Evolutionary conservation across 2,329 filamentous ascomycete genomes (phyloP).

Genomic region (Calonectria henricotiae): DNA sequence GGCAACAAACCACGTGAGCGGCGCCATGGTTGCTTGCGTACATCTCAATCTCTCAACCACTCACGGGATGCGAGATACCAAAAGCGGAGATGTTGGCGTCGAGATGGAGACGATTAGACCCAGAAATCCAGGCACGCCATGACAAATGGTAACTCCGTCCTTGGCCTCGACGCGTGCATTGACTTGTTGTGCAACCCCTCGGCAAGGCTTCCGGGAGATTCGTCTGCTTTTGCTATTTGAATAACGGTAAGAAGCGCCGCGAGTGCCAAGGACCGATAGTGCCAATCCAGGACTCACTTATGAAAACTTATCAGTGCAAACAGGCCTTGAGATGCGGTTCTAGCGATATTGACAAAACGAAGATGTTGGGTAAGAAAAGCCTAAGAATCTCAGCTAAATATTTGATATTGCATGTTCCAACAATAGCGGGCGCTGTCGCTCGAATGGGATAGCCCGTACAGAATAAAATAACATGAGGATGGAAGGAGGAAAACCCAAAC

Average conservation of each 20-base stretch:
- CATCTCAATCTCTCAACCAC: constrained; percentile 7
- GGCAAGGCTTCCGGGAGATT: background rate
- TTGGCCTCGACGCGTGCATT: background rate
- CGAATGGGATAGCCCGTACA: too few species aligned
- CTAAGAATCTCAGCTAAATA: too few species aligned
- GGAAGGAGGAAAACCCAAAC: too few species aligned
- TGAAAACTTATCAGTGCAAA: background rate
- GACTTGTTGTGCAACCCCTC: background rate
- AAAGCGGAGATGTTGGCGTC: background rate
- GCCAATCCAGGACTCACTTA: background rate
- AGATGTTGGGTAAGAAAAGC: too few species aligned
- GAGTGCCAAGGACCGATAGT: background rate
- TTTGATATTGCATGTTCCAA: too few species aligned
- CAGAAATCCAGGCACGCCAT: constrained; percentile 12
- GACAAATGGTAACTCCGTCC: background rate
- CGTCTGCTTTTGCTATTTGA: background rate
- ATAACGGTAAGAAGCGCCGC: background rate
- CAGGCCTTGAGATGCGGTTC: background rate
- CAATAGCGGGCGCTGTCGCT: too few species aligned
- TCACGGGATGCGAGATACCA: background rate
- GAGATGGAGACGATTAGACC: background rate
- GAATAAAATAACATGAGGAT: too few species aligned
- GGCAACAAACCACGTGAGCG: constrained; percentile 4
- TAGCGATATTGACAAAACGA: too few species aligned
- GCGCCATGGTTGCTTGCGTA: background rate